Evolutionary conservation across 2,329 filamentous ascomycete genomes (phyloP), one percentile per base, ranked within the genome.

Genomic region (Nigrospora osmanthi): DNA sequence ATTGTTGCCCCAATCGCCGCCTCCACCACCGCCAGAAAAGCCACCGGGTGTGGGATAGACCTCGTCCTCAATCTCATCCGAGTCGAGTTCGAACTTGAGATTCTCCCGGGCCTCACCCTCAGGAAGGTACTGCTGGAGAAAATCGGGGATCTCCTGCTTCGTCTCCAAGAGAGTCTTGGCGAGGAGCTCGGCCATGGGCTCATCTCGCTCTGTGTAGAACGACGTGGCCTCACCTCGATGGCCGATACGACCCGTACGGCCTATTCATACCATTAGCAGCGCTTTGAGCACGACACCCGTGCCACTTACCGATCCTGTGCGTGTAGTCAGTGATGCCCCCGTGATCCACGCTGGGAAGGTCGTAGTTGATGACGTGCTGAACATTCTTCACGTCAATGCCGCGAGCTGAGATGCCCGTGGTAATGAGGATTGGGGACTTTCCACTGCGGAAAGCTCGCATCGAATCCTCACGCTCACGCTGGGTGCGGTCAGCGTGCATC

Each of bases 311-410:
- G 60, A 97, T 97, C 12, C 93, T 88, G 60, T 98, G 93, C 23
- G 86, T 82, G 56, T 97, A 98, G 62, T 97, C 93, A 40, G 87
- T 82, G 45, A 96, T 95, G 2, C 90, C 91, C n/a, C 89, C 89
- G 54, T 91, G 76, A 1, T 80, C 71, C 37, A 73, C 67, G 6
- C 74, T 81, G 0, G 91, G 91, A 2, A 97, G 71, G 49, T 97
- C 90, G 55, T 83, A 97, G 67, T 98, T 97, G 74, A 98, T 84
- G 48, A 98, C 86, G 52, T 95, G 89, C 70, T 83, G 81, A 6
- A 97, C 84, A 52, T 93, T 89, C 47, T 80, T 80, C 33, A 96
- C 84, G 54, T 97, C 90, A 32, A 96, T 82, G 7, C 93, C 93
- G 55, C 93, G 89, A 58, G 89, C 87, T 42, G 85, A 83, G 42